A percentile compares a stretch with the other conserved stretches of the same genome.
These are phyloP conservation scores for Carex scoparia DNA, from an alignment of 176 grass and related monocot genomes.

Conservation along the genomic window DNA sequence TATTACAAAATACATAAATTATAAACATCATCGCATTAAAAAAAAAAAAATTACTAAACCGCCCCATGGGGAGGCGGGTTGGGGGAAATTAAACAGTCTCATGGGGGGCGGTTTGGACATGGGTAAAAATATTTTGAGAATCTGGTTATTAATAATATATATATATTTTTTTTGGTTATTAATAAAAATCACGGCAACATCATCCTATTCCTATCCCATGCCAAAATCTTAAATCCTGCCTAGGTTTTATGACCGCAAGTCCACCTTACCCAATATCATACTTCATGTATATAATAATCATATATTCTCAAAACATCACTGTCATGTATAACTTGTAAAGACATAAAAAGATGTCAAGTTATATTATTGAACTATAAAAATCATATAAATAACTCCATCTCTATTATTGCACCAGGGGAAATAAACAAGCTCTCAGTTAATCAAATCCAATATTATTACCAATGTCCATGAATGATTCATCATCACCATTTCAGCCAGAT, in stretches of 20 bases:
- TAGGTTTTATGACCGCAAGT: background rate
- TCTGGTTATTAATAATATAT: too few relatives aligned
- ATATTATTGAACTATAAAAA: background rate
- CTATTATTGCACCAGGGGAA: background rate
- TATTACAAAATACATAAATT: too few relatives aligned
- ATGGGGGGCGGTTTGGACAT: too few relatives aligned
- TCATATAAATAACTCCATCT: background rate
- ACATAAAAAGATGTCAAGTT: background rate
- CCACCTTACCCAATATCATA: background rate
- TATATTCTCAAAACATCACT: background rate
- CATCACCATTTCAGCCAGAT: background rate
- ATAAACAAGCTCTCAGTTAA: background rate
- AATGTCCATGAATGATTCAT: slow-evolving; percentile 13
- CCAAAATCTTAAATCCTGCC: background rate
- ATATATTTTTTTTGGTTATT: too few relatives aligned
- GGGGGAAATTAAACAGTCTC: too few relatives aligned
- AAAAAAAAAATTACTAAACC: too few relatives aligned
- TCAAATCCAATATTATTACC: background rate
- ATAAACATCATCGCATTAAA: too few relatives aligned
- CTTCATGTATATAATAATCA: background rate
- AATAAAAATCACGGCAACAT: too few relatives aligned
- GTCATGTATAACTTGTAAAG: slow-evolving; percentile 5
- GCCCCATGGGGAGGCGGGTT: too few relatives aligned
- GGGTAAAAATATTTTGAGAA: too few relatives aligned
- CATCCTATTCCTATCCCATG: too few relatives aligned